These are phyloP conservation scores for Penicillium sp. DNA, from an alignment of 2,329 filamentous ascomycete genomes.

Conservation along the genomic window DNA sequence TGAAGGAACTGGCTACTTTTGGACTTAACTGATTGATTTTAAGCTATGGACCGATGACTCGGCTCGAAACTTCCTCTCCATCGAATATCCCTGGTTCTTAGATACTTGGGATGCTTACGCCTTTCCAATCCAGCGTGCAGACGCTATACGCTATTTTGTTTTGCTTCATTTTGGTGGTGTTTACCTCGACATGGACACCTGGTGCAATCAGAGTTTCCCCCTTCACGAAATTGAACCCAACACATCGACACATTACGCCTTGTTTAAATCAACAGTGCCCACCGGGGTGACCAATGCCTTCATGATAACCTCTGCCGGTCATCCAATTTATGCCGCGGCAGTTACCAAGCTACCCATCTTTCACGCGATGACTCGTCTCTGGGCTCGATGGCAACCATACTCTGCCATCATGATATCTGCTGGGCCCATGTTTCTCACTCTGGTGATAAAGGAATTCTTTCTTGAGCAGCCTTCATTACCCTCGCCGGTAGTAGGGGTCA, in stretches of 20 bases:
- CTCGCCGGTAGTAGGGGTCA: no score
- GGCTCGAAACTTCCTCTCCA: constrained; percentile 5
- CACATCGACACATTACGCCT: no score
- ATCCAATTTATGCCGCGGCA: no score
- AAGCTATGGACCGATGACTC: no score
- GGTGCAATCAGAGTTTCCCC: no score
- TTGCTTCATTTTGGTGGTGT: constrained; percentile 12
- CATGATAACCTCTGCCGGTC: no score
- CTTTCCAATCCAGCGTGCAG: constrained; percentile 17
- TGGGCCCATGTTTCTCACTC: constrained; percentile 12
- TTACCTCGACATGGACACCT: neutral
- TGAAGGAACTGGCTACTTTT: no score
- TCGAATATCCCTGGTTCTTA: constrained; percentile 12
- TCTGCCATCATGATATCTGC: constrained; percentile 13
- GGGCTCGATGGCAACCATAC: constrained; percentile 14
- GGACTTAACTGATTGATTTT: no score
- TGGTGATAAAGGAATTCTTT: constrained; percentile 9
- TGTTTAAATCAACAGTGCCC: no score
- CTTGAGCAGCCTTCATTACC: neutral
- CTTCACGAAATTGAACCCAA: no score
- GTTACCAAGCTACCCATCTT: neutral
- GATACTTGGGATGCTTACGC: constrained; percentile 12
- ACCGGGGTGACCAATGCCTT: no score
- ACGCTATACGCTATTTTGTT: constrained; percentile 12
- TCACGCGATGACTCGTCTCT: constrained; percentile 2